phyloP scores from a whole-genome alignment of 2,329 filamentous ascomycete species.

The Aspergillus proliferans region DNA sequence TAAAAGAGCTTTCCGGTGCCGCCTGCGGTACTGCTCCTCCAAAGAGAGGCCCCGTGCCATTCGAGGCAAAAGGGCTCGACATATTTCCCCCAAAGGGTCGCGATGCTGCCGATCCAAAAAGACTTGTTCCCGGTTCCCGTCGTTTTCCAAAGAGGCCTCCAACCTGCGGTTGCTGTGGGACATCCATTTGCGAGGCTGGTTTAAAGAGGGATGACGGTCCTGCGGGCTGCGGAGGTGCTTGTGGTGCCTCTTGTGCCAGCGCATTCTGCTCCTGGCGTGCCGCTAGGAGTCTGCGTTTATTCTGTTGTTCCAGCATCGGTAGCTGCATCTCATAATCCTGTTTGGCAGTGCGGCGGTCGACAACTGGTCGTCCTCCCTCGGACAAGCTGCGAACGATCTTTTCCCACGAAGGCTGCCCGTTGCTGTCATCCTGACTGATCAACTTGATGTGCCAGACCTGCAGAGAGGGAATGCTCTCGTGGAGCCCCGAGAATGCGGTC shows the following conservation, averaged over 20 bases:
- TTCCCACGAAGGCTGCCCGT: slow-evolving; percentile 12
- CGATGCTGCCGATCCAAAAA: too few relatives aligned
- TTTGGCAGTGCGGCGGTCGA: neutral
- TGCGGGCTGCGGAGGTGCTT: neutral
- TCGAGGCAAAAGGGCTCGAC: too few relatives aligned
- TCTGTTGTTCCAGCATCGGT: slow-evolving; percentile 1
- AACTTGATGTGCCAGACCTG: slow-evolving; percentile 54
- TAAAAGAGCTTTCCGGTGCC: neutral
- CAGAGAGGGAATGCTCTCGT: slow-evolving; percentile 51
- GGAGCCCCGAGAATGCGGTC: slow-evolving; percentile 51
- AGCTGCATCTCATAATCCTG: neutral
- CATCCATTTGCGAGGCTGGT: too few relatives aligned
- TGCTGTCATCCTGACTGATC: slow-evolving; percentile 9
- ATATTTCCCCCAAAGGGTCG: too few relatives aligned
- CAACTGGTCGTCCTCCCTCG: neutral
- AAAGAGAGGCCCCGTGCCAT: neutral
- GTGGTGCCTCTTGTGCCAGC: neutral
- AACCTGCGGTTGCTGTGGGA: too few relatives aligned
- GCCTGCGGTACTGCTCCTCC: neutral
- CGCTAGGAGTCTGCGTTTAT: neutral
- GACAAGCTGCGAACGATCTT: slow-evolving; percentile 11
- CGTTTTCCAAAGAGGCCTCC: too few relatives aligned
- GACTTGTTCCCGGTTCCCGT: too few relatives aligned
- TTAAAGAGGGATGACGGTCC: neutral
- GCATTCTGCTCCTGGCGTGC: neutral